Conservation (phyloP, 1,139 yeast genomes). For the Scheffersomyces parashehatae region DNA sequence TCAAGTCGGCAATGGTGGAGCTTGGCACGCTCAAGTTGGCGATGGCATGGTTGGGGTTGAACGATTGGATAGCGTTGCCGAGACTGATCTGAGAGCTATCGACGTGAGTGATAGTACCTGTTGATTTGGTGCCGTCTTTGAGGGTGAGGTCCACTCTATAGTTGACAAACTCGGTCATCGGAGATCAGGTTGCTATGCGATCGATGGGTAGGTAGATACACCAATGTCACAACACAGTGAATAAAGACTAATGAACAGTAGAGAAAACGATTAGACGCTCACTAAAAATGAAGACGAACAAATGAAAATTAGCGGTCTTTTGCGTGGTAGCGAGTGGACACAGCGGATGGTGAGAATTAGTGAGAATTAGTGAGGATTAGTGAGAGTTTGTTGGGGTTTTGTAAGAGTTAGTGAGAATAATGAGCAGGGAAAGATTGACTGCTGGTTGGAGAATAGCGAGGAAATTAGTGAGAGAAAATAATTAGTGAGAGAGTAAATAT, state of each 20-base stretch:
- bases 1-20: slow-evolving; percentile 45
- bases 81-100: slow-evolving; percentile 40
- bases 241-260: too few relatives aligned
- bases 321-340: too few relatives aligned
- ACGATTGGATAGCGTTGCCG: slow-evolving; percentile 30
- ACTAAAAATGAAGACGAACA: too few relatives aligned
- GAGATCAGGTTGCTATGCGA: neutral
- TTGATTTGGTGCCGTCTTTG: slow-evolving; percentile 44
- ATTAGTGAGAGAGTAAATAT: neutral
- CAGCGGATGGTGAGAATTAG: neutral
- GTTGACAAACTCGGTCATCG: slow-evolving; percentile 48
- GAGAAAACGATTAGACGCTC: too few relatives aligned
- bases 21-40: slow-evolving; percentile 31
- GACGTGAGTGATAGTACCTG: slow-evolving; percentile 50
- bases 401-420: neutral
- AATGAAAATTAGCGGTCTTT: too few relatives aligned
- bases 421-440: too few relatives aligned
- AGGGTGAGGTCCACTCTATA: slow-evolving; percentile 53
- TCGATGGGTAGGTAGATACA: neutral
- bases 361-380: too few relatives aligned
- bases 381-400: too few relatives aligned
- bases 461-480: neutral
- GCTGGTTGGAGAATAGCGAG: neutral
- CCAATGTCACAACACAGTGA: neutral
- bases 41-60: slow-evolving; percentile 15